Evolutionary conservation across 2,329 filamentous ascomycete species (phyloP), one percentile per base, ranked within the genome.

Genomic region (Verticillium nonalfalfae): DNA sequence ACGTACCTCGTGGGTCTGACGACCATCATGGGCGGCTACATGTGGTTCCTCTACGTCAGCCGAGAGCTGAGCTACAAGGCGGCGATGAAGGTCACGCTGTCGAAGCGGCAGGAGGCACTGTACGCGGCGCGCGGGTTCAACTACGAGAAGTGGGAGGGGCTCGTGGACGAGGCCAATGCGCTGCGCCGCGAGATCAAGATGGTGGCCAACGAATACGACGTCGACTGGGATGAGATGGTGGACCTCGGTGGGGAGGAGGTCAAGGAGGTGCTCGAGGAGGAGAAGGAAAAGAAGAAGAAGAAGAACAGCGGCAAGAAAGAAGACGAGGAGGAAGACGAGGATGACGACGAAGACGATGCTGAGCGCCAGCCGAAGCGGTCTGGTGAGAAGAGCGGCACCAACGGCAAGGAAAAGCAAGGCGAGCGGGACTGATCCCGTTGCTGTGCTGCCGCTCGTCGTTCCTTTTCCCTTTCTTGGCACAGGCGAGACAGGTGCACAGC

Each of bases 41-140:
- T 96, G 60, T 97, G 92, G 91, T 97, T 97, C 73, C 78, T 97
- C 13, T 96, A 93, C 75, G 91, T 97, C 78, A 96, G 93, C 76
- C 86, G 90, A 21, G 93, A 97, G 75, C 87, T 96, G 11, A 91
- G 86, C 66, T 97, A 97, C 78, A 88, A 90, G 67, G 89, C 89
- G 2, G 92, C 93, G 34, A 86, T 97, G 77, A 93, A 96, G 72
- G 83, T 96, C 60, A 97, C 93, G 7, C 90, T 97, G 40, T 91
- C 86, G 40, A 83, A 87, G 39, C 84, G 93, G 5, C 93, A 96
- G 74, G 83, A 85, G 60, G 85, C 87, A 59, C 78, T 97, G 11
- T 97, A 97, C 72, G 82, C 90, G 66, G 78, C 82, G 54, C 85
- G 86, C 11, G 91, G 91, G 0, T 91, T 97, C 66, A 88, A 97